Evolutionary conservation across 1,284 basidiomycete genomes (phyloP), one percentile per base, ranked within the genome.

Genomic region (Naganishia liquefaciens): DNA sequence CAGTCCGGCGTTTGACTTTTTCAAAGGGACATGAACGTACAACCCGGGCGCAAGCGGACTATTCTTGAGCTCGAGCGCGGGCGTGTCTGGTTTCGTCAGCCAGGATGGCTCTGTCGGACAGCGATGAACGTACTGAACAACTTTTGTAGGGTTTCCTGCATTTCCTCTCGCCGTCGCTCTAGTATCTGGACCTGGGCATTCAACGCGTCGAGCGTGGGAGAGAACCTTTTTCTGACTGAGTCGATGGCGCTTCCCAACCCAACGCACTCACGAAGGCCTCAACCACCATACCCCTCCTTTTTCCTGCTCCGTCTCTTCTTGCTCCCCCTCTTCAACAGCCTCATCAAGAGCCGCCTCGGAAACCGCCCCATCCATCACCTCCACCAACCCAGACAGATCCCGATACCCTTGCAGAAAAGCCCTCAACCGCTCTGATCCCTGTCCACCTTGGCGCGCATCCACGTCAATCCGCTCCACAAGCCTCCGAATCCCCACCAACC

Each of bases 261-360:
- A 50, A 43, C 49, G 21, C 5, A 75, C 83, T 72, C 69, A 93
- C 92, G 83, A 82, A 25, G 90, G 87, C 68, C 84, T 87, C 66
- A 95, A 88, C 39, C 81, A 82, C 86, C 87, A 88, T 27, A 75
- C 75, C 39, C 65, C 70, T 67, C 70, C 72, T 52, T 58, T 70
- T 52, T 66, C 72, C 50, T 63, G 58, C 53, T 70, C 73, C 17
- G 53, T 64, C 11, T 70, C 69, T 23, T 70, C 68, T 37, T 70
- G 70, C 17, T 75, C 75, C 47, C 39, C 7, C 40, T 44, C 25
- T 60, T 69, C 63, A 40, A 77, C 61, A 2, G 72, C 70, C 4
- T 68, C 70, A 63, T 78, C 75, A 51, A 84, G 82, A 10, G 91
- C 75, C 6, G 88, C 85, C 47, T 27, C 33, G 33, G 33, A 37